Evolutionary conservation across 805 yeast species (phyloP), one percentile per base, ranked within the genome.

Genomic region (Saturnispora ahearnii): DNA sequence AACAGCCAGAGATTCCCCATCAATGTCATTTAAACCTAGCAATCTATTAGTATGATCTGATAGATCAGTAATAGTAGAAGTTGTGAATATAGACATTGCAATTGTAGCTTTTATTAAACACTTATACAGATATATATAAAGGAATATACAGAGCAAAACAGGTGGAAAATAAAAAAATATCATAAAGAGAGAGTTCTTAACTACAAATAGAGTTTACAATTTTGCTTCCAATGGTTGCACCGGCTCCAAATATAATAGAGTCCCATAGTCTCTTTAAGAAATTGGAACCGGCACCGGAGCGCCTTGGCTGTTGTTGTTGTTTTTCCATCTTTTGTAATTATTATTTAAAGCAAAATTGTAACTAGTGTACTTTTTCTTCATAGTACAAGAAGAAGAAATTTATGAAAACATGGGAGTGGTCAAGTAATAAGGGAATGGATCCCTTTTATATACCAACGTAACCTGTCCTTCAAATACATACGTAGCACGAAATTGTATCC

Each of bases 161-260:
- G 13, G 28, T 11, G 31, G 11, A 38, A 12, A 38, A 24, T 21
- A 21, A 22, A 37, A 37, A 21, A 38, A 38, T 22, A 11, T 18
- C 30, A 38, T 22, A 21, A 2, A 11, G 28, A 21, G 34, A 31
- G 13, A 13, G 34, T 8, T 5, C n/a, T 40, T 36, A 62, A 67
- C 81, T 58, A 84, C 81, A 52, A 13, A 87, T 83, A 41, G 86
- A 75, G 60, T 84, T 80, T 38, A 90, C 87, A 46, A 91, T 59
- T 59, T 85, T 88, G 42, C 87, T 76, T 61, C 98, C 98, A 49
- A 90, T 73, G 1, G 96, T 83, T 37, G 97, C 96, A 72, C 98
- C 98, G 9, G 96, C 96, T 67, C 97, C 97, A 57, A 88, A 91
- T 45, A 90, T 79, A 33, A 95, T 90, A n/a, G 97, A 95, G 57